phyloP scores from a whole-genome alignment of 2,329 filamentous ascomycete species.

The Lachnum nothofagi region DNA sequence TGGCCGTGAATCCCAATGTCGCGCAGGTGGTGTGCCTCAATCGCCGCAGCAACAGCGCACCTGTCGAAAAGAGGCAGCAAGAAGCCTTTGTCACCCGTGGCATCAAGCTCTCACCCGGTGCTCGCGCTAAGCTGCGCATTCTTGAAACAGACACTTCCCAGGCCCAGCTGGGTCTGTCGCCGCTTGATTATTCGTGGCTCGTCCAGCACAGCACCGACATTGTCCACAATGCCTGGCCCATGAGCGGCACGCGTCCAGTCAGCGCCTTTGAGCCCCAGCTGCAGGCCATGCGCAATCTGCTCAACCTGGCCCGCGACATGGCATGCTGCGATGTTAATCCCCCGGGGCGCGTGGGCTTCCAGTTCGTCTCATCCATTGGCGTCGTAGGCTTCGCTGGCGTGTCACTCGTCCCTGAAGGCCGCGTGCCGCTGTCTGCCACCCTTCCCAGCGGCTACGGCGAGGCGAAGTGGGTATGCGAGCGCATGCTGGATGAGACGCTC shows the following conservation, averaged over 20 bases:
- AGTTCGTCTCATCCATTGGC: slow-evolving; percentile 41
- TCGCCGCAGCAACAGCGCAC: slow-evolving; percentile 29
- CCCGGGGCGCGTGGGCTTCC: slow-evolving; percentile 32
- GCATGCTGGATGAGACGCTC: slow-evolving; percentile 45
- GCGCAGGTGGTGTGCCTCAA: slow-evolving; percentile 43
- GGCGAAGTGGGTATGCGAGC: slow-evolving; percentile 47
- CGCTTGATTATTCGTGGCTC: slow-evolving; percentile 36
- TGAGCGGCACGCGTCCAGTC: slow-evolving; percentile 39
- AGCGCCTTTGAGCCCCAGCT: slow-evolving; percentile 40
- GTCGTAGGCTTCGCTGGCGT: slow-evolving; percentile 34
- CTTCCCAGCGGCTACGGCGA: slow-evolving; percentile 46
- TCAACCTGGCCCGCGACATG: slow-evolving; percentile 40
- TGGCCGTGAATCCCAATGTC: slow-evolving; percentile 28
- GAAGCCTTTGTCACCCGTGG: slow-evolving; percentile 30
- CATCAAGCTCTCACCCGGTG: slow-evolving; percentile 20
- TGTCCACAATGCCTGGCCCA: slow-evolving; percentile 48
- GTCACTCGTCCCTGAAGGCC: slow-evolving; percentile 40
- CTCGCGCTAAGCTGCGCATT: slow-evolving; percentile 36
- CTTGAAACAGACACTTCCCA: slow-evolving; percentile 40
- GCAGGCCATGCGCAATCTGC: slow-evolving; percentile 41
- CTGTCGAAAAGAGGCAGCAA: slow-evolving; percentile 33
- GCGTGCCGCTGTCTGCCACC: slow-evolving; percentile 36
- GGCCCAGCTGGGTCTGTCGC: slow-evolving; percentile 39
- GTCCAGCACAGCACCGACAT: slow-evolving; percentile 43
- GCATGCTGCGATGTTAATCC: not conserved